Conservation (phyloP, 441 rosid species). For the Codiaeum variegatum region DNA sequence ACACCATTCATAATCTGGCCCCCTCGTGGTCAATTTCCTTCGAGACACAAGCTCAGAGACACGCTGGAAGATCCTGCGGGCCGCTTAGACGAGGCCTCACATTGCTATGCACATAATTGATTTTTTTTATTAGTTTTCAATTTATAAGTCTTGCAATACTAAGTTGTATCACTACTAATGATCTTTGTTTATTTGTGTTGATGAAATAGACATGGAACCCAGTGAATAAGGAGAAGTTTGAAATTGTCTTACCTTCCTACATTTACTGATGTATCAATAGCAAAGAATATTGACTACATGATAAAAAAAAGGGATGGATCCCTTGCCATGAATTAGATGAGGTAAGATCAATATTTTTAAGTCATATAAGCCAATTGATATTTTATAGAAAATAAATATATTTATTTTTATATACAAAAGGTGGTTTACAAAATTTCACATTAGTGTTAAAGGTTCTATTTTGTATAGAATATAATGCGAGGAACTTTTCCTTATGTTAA, state of each 20-base stretch:
- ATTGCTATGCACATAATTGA: too few species aligned
- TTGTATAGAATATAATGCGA: neutral
- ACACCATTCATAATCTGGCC: too few species aligned
- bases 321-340: constrained; percentile 70
- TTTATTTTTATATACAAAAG: too few species aligned
- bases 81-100: too few species aligned
- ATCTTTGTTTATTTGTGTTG: neutral
- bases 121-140: too few species aligned
- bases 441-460: neutral
- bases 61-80: too few species aligned
- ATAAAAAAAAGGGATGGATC: constrained; percentile 54
- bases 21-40: too few species aligned
- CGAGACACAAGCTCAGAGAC: too few species aligned
- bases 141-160: too few species aligned
- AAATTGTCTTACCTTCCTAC: constrained; percentile 66
- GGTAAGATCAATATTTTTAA: constrained; percentile 30
- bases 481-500: neutral
- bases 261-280: constrained; percentile 50
- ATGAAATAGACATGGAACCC: constrained; percentile 62
- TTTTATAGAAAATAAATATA: too few species aligned
- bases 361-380: too few species aligned
- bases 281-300: constrained; percentile 61
- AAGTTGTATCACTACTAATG: neutral
- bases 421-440: too few species aligned
- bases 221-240: constrained; percentile 61